Evolutionary conservation across 2,329 filamentous ascomycete species (phyloP), one percentile per base, ranked within the genome.

Genomic region (Fusarium papillatum): DNA sequence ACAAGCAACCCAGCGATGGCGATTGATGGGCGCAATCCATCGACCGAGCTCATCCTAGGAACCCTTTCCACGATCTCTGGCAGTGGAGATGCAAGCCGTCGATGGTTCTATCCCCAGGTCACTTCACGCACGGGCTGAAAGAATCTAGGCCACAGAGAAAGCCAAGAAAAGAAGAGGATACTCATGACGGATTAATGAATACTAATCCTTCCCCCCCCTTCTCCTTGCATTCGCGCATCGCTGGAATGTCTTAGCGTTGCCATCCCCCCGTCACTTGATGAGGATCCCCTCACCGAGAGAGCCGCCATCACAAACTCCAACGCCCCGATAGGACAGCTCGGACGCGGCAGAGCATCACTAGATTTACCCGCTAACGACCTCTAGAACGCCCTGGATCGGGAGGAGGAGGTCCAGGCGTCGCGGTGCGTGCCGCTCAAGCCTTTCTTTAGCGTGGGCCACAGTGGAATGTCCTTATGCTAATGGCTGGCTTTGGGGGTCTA

Each of bases 21-120:
- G 9, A 77, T 34, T 10, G 70, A 76, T 7, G 76, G 69, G 8
- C 68, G 65, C 3, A 71, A 16, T 16, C 11, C 41, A 4, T 46
- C 10, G 31, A 65, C 34, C 11, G 14, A 39, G 13, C 62, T 29
- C 76, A 79, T 79, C 13, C 7, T 48, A 13, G 11, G 53, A 69
- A 7, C 13, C 10, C 6, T 29, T 38, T 10, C 16, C 29, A 16
- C 11, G 31, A 26, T 26, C 10, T 60, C 55, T 59, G 8, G 16
- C 38, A 24, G 48, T 55, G 22, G 59, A 61, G 36, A 29, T 39
- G 4, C 17, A 17, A 36, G 24, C 22, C 43, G 41, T 39, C n/a
- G 62, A 26, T 63, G 26, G 46, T 29, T 36, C 60, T 64, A 22
- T 65, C 16, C 43, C 16, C n/a, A 17, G 50, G 48, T 48, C 46